Evolutionary conservation across 305 asterid genomes (phyloP), one percentile per base, ranked within the genome.

Genomic region (Rubia peregrina): DNA sequence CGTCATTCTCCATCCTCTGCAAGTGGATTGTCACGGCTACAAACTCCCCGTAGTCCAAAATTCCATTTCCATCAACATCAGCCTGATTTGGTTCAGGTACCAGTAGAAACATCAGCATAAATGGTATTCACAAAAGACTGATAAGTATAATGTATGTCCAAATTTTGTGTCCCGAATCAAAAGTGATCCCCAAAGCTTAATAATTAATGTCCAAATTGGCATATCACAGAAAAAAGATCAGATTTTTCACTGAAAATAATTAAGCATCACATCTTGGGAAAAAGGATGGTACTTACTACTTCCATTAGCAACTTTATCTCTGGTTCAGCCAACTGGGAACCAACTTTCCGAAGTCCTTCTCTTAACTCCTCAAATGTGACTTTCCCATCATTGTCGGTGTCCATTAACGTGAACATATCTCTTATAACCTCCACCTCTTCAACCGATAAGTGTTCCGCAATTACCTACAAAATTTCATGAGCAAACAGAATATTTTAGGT

Each of bases 1-100:
- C 96, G 33, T 89, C 96, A 40, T 91, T 94, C 81, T 94, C 97
- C 84, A 91, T 86, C 83, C 90, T 87, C 82, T 94, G 99, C 24
- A 94, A 80, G 90, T 94, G 99, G 77, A 94, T 94, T 62, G 97
- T 94, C 60, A 94, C 99, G 43, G 99, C 98, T 53, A 94, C 99
- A 73, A 94, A 94, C 85, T 94, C 99, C 26, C 99, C 96, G 61
- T 94, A 94, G 84, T 91, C 97, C 89, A 94, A 76, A 46, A 89
- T 81, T 43, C 99, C 99, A 55, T 89, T 94, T 79, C 97, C 96
- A 76, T 94, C 98, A 67, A 86, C 95, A 83, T 94, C 99, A 79
- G 99, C 99, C 99, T 94, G 59, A 75, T 49, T 0, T 66, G 43
- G 8, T 63, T 49, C 63, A 48, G 26, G 5, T 44, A 49, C 16